Conservation (phyloP, 2,329 filamentous ascomycete species). For the Talaromyces sp. region DNA sequence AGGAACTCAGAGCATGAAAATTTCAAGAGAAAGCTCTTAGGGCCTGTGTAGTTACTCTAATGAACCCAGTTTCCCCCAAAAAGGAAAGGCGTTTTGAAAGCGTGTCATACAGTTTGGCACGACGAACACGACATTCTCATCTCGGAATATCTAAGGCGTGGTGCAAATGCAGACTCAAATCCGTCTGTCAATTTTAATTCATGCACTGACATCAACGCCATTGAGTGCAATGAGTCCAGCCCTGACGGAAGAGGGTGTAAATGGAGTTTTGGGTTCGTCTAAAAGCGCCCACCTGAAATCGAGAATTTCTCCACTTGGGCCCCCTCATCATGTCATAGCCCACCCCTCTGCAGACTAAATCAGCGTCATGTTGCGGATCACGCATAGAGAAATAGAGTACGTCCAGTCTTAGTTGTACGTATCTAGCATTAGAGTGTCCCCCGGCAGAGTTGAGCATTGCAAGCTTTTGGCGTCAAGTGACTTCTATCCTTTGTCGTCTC, state of each 20-base stretch:
- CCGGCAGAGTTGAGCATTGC: neutral
- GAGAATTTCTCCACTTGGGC: constrained; percentile 2
- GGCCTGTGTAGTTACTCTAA: too few relatives aligned
- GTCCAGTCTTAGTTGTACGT: neutral
- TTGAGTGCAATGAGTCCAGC: neutral
- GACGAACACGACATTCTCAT: neutral
- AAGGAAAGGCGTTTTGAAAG: too few relatives aligned
- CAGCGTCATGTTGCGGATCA: neutral
- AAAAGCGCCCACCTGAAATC: neutral
- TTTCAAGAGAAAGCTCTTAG: too few relatives aligned
- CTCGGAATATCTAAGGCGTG: neutral
- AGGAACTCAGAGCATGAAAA: too few relatives aligned
- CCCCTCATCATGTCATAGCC: constrained; percentile 4
- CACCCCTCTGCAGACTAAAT: neutral
- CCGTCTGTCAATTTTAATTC: neutral
- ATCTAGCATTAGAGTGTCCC: neutral
- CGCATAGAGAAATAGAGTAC: neutral
- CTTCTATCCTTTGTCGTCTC: neutral
- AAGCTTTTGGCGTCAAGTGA: neutral
- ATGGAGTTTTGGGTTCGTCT: neutral
- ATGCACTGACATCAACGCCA: neutral
- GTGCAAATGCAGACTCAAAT: neutral
- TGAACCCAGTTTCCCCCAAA: too few relatives aligned
- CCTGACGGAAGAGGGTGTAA: neutral
- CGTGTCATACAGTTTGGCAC: neutral